Evolutionary conservation across 805 yeast genomes (phyloP).

Genomic region (Monosporozyma aquatica): DNA sequence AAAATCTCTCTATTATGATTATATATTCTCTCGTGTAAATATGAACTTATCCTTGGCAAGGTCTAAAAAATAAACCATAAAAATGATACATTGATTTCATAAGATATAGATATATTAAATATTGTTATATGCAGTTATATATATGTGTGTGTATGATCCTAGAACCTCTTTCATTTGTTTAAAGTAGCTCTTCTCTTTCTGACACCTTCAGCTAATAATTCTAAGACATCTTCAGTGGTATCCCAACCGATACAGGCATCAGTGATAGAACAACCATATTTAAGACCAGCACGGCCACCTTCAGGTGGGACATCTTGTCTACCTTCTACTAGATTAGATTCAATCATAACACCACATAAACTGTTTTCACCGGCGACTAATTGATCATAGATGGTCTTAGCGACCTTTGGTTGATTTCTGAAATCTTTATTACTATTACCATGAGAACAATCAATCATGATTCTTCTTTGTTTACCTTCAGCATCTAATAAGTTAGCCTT

Average conservation of each 20-base stretch:
- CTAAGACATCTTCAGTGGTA: conserved; percentile 64
- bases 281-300: conserved; percentile 64
- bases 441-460: conserved; percentile 94
- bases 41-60: too few species aligned
- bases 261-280: conserved; percentile 93
- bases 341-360: conserved; percentile 94
- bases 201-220: conserved; percentile 69
- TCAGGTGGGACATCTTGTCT: conserved; percentile 82
- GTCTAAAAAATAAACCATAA: too few species aligned
- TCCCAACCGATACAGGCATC: conserved; percentile 96
- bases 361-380: conserved; percentile 60
- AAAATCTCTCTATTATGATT: too few species aligned
- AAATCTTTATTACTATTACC: conserved; percentile 90
- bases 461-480: conserved; percentile 45
- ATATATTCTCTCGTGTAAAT: too few species aligned
- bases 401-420: conserved; percentile 88
- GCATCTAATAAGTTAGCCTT: conserved; percentile 42
- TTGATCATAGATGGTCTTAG: conserved; percentile 69
- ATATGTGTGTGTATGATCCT: neutral
- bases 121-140: neutral
- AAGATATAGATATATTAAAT: too few species aligned
- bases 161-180: conserved; percentile 19
- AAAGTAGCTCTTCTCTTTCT: conserved; percentile 53
- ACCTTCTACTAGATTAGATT: conserved; percentile 84
- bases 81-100: too few species aligned